A percentile compares a stretch with the other conserved stretches of the same genome.
These are phyloP conservation scores for Drechslerella dactyloides DNA, from an alignment of 2,329 filamentous ascomycete genomes.

Conservation along the genomic window DNA sequence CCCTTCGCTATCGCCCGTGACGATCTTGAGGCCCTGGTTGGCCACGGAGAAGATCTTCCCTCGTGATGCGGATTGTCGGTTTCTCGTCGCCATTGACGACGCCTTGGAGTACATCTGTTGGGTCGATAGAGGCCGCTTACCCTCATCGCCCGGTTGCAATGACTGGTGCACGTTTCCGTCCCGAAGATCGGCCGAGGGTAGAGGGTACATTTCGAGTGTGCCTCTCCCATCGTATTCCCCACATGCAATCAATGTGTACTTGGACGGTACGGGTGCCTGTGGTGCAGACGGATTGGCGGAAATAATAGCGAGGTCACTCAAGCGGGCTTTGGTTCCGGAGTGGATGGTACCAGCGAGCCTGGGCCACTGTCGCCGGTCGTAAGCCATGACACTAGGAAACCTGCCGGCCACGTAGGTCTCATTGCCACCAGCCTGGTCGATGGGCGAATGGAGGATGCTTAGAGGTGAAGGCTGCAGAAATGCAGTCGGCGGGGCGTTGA, in stretches of 20 bases:
- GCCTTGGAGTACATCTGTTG: conserved; percentile 59
- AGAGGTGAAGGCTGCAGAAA: conserved; percentile 80
- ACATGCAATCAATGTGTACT: conserved; percentile 76
- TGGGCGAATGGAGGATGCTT: conserved; percentile 79
- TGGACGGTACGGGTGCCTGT: conserved; percentile 63
- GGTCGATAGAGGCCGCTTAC: conserved; percentile 58
- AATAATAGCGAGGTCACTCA: conserved; percentile 74
- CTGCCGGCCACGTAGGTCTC: conserved; percentile 79
- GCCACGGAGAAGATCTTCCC: conserved; percentile 82
- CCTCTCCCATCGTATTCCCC: conserved; percentile 93
- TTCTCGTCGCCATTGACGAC: conserved; percentile 62
- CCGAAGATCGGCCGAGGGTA: conserved; percentile 58
- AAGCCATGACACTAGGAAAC: conserved; percentile 86
- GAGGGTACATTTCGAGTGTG: conserved; percentile 82
- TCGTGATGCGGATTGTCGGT: conserved; percentile 80
- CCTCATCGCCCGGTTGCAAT: neutral
- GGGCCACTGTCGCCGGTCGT: conserved; percentile 85
- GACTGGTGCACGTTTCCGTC: neutral
- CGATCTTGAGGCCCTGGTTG: conserved; percentile 80
- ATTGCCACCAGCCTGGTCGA: conserved; percentile 67
- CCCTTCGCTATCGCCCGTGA: conserved; percentile 82
- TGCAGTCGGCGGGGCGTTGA: conserved; percentile 62
- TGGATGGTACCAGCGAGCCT: conserved; percentile 77
- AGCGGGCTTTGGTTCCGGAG: conserved; percentile 72
- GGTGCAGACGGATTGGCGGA: conserved; percentile 71